A percentile compares a stretch with the other conserved stretches of the same genome.
These are phyloP conservation scores for Phytophthora multivora DNA, from an alignment of 352 stramenopile species.

Conservation along the genomic window DNA sequence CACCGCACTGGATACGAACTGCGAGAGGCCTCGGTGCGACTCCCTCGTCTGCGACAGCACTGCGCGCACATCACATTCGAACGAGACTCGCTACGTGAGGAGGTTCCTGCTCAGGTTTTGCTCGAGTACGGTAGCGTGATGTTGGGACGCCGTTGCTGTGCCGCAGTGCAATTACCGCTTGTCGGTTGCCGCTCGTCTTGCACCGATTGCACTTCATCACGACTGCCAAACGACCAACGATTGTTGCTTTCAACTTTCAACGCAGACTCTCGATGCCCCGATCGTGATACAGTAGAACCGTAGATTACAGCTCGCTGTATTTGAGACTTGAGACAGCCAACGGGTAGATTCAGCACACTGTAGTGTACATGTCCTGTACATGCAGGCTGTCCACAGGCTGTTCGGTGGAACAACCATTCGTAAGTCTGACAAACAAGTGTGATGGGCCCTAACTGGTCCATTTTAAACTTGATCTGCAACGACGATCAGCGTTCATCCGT, in stretches of 20 bases:
- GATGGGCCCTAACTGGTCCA: too few relatives aligned
- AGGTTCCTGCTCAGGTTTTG: slow-evolving; percentile 11
- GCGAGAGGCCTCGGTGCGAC: slow-evolving; percentile 1
- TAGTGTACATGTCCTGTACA: too few relatives aligned
- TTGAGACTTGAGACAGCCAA: too few relatives aligned
- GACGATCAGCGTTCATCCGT: too few relatives aligned
- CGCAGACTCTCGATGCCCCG: neutral
- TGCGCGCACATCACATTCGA: neutral
- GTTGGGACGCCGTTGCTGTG: neutral
- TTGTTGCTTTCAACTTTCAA: neutral
- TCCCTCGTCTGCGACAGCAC: slow-evolving; percentile 4
- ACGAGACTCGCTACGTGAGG: neutral
- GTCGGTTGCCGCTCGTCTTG: neutral
- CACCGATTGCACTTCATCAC: neutral
- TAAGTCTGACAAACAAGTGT: too few relatives aligned
- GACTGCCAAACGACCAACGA: neutral
- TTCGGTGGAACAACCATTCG: too few relatives aligned
- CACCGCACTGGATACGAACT: neutral
- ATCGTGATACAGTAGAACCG: too few relatives aligned
- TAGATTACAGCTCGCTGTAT: too few relatives aligned
- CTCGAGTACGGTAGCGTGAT: neutral
- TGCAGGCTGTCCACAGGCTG: too few relatives aligned
- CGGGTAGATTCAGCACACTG: too few relatives aligned
- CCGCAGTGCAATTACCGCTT: neutral
- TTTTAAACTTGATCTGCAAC: too few relatives aligned